Evolutionary conservation across 148 eudicot genomes (phyloP).

Genomic region (Arctostaphylos glauca): DNA sequence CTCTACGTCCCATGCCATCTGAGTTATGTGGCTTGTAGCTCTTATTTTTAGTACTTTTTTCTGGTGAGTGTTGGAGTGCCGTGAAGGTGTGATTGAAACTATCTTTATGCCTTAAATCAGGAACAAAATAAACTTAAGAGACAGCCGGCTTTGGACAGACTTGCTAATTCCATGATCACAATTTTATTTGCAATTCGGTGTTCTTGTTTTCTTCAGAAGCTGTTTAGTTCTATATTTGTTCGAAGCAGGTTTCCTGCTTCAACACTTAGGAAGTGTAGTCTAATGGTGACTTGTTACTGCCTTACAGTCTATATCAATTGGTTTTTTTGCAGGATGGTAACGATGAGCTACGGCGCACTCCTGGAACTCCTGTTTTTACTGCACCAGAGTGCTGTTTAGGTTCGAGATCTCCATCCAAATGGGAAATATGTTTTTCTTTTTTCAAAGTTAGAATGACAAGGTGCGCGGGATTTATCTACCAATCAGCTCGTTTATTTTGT

Average conservation of each 20-base stretch:
- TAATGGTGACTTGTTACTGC: neutral
- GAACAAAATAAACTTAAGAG: neutral
- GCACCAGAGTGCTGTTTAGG: constrained; percentile 98
- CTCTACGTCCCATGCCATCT: neutral
- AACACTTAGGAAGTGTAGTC: neutral
- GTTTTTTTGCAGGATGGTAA: constrained; percentile 62
- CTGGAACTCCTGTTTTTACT: constrained; percentile 96
- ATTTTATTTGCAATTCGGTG: neutral
- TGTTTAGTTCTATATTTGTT: neutral
- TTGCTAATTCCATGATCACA: neutral
- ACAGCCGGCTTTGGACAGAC: neutral
- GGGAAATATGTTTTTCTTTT: neutral
- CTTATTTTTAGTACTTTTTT: neutral
- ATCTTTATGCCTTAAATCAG: neutral
- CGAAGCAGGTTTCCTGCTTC: neutral
- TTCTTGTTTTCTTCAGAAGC: neutral
- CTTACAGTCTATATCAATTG: neutral
- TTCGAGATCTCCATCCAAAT: constrained; percentile 19
- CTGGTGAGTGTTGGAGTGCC: neutral
- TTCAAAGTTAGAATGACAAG: neutral
- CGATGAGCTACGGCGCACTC: constrained; percentile 92
- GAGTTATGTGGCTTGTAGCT: neutral
- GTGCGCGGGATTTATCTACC: neutral
- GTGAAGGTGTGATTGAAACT: neutral
- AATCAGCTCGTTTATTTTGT: neutral